Evolutionary conservation across 2,329 filamentous ascomycete genomes (phyloP), one percentile per base, ranked within the genome.

Genomic region (Lasiodiplodia hormozganensis): DNA sequence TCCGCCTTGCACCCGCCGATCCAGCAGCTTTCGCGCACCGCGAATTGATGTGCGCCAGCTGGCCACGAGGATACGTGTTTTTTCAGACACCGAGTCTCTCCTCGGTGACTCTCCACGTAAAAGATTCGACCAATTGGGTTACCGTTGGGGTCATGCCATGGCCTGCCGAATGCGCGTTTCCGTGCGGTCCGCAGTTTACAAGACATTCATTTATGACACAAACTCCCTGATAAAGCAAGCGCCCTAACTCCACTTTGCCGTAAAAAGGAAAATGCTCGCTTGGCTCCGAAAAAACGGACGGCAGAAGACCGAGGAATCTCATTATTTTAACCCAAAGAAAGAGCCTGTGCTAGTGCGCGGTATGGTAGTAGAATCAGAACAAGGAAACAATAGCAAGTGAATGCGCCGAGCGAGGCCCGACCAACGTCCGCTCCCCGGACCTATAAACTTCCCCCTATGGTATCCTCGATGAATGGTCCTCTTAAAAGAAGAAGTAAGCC

Each of bases 401-500:
- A 52, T 64, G 60, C 60, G 43, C 60, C 60, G 47, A 52, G 60
- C 23, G 43, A 64, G 25, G n/a, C 60, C 60, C 60, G 60, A 52
- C 60, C 47, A 36, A 52, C 28, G 60, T 52, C 60, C 60, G 60
- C 47, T 64, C 47, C 60, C 60, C 4, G 25, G n/a, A 21, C 28
- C 43, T 38, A 21, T 64, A 49, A 34, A 49, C 21, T 40, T n/a
- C 31, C 60, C 43, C 60, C 21, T 25, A 7, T 52, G 60, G 60
- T 64, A 64, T 64, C 60, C n/a, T 36, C 18, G 28, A 25, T 40
- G 31, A 18, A 21, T 18, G 18, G 36, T 18, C 25, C 16, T 43
- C 60, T 64, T 85, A 99, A 82, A 99, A 99, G 85, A 99, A 94
- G 81, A 98, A 88, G 82, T 97, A 99, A 67, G 94, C 96, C 74